Evolutionary conservation across 352 stramenopile species (phyloP).

Genomic region (Phytophthora meadii): DNA sequence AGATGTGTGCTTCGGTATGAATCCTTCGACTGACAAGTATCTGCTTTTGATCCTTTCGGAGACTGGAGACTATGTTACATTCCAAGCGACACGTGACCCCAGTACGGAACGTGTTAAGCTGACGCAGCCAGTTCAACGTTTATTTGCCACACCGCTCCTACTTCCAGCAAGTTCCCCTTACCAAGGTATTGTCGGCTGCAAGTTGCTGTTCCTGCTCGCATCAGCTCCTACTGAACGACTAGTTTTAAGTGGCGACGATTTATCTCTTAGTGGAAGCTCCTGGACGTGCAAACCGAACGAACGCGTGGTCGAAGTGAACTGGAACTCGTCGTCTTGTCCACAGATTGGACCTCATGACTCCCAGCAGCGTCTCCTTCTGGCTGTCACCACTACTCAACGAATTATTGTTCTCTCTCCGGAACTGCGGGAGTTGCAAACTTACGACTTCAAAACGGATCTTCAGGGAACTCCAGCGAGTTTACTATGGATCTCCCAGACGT

Average conservation of each 20-base stretch:
- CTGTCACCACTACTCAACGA: conserved; percentile 62
- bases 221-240: conserved; percentile 36
- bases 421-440: conserved; percentile 46
- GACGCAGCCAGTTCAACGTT: conserved; percentile 43
- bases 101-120: conserved; percentile 52
- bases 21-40: conserved; percentile 27
- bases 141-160: conserved; percentile 65
- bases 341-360: conserved; percentile 25
- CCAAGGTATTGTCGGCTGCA: conserved; percentile 36
- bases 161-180: conserved; percentile 42
- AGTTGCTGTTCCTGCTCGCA: conserved; percentile 54
- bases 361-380: conserved; percentile 38
- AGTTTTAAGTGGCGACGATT: conserved; percentile 58
- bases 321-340: conserved; percentile 47
- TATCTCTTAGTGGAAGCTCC: conserved; percentile 30
- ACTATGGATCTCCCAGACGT: conserved; percentile 74
- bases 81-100: conserved; percentile 52
- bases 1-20: conserved; percentile 62
- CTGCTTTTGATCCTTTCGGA: conserved; percentile 62
- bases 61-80: conserved; percentile 54
- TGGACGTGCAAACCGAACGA: conserved; percentile 52
- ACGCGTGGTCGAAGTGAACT: conserved; percentile 55
- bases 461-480: conserved; percentile 49
- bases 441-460: conserved; percentile 46
- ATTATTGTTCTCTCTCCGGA: conserved; percentile 61